Conservation (phyloP, 2,329 filamentous ascomycete species). For the Fusarium gaditjirri region DNA sequence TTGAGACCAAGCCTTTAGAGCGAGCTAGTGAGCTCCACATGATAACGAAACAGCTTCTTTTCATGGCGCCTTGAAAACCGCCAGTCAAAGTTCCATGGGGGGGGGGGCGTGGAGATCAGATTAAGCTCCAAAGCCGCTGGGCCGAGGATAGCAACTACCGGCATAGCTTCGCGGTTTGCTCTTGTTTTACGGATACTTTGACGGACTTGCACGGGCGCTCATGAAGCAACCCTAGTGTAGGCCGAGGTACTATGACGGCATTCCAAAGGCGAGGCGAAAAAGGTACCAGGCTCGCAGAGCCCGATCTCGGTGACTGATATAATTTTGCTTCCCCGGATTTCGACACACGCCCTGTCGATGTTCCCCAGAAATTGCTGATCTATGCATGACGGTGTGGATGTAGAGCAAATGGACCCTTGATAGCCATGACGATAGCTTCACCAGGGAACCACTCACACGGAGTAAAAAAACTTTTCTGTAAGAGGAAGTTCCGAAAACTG, state of each 20-base stretch:
- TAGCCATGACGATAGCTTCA: constrained; percentile 26
- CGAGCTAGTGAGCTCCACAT: constrained; percentile 16
- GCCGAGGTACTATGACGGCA: constrained; percentile 19
- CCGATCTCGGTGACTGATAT: constrained; percentile 29
- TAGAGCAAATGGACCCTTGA: constrained; percentile 22
- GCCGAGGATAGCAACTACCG: constrained; percentile 38
- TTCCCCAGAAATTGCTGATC: constrained; percentile 32
- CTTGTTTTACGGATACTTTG: neutral
- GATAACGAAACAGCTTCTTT: constrained; percentile 16
- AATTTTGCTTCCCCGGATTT: constrained; percentile 30
- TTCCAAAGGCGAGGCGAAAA: constrained; percentile 12
- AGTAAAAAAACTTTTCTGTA: neutral
- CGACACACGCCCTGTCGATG: constrained; percentile 24
- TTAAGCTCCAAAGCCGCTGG: constrained; percentile 39
- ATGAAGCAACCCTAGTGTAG: constrained; percentile 19
- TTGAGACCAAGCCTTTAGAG: constrained; percentile 2
- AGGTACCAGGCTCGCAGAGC: constrained; percentile 21
- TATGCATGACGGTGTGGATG: constrained; percentile 17
- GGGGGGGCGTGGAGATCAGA: constrained; percentile 28
- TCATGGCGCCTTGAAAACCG: constrained; percentile 26
- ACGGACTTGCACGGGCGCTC: neutral
- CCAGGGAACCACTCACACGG: constrained; percentile 11
- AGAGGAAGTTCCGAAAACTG: constrained; percentile 18
- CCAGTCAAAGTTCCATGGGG: constrained; percentile 5
- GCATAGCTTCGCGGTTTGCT: constrained; percentile 6